phyloP scores from a whole-genome alignment of 1,284 basidiomycete genomes.

The Hortiboletus rubellus region DNA sequence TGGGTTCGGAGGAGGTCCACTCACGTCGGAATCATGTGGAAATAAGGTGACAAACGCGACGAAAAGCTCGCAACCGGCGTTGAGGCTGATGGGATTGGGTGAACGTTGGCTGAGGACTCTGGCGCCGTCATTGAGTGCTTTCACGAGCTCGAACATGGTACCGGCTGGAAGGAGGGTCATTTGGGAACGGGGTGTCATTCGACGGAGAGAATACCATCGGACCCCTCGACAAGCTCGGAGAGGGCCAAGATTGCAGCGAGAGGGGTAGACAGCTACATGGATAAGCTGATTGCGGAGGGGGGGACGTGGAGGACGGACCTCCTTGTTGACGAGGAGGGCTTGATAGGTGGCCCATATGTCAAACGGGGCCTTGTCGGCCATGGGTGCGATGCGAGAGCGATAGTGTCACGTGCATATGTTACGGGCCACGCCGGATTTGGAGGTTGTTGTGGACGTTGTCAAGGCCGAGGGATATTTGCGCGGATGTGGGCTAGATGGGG shows the following conservation, averaged over 20 bases:
- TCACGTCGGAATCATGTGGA: conserved; percentile 78
- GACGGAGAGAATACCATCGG: conserved; percentile 51
- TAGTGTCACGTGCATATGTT: conserved; percentile 17
- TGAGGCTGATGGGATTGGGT: conserved; percentile 81
- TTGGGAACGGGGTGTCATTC: conserved; percentile 13
- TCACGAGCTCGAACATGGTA: conserved; percentile 89
- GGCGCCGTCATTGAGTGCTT: conserved; percentile 77
- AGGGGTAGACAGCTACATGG: conserved; percentile 75
- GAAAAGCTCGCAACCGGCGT: conserved; percentile 90
- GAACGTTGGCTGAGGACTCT: conserved; percentile 62
- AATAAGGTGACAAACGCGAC: conserved; percentile 85
- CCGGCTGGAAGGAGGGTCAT: conserved; percentile 50
- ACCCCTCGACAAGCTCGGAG: conserved; percentile 73
- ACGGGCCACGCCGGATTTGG: conserved; percentile 13
- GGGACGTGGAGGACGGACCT: conserved; percentile 42
- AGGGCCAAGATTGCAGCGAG: conserved; percentile 85
- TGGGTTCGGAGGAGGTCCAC: conserved; percentile 30
- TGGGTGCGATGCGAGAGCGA: conserved; percentile 5
- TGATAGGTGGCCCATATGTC: conserved; percentile 61
- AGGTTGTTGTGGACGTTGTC: conserved; percentile 25
- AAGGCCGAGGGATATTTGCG: conserved; percentile 29
- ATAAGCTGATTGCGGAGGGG: not conserved
- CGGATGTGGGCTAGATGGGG: conserved; percentile 17
- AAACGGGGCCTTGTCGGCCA: conserved; percentile 34
- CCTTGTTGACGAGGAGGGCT: conserved; percentile 53